A percentile compares a stretch with the other conserved stretches of the same genome.
These are phyloP conservation scores for Pseudogymnoascus sp. DNA, from an alignment of 2,329 filamentous ascomycete genomes.

Conservation along the genomic window DNA sequence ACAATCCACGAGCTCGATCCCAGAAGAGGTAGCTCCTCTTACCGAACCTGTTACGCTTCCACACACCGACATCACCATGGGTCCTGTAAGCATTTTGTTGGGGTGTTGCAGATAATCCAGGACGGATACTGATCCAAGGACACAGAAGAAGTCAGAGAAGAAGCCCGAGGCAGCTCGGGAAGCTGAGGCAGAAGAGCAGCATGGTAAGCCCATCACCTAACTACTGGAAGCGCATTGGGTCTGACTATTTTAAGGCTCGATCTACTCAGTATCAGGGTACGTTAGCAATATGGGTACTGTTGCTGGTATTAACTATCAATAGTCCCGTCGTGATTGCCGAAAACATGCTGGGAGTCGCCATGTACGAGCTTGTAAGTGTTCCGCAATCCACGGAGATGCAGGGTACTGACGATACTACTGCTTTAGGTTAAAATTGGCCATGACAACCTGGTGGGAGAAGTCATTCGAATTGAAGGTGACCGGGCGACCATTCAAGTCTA, in stretches of 20 bases:
- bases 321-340: constrained; percentile 93
- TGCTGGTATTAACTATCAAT: constrained; percentile 19
- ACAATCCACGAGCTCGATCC: constrained; percentile 27
- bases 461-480: constrained; percentile 94
- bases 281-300: constrained; percentile 18
- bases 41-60: constrained; percentile 13
- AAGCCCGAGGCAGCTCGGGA: constrained; percentile 33
- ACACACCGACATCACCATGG: constrained; percentile 29
- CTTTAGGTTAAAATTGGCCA: constrained; percentile 79
- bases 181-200: constrained; percentile 41
- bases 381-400: constrained; percentile 26
- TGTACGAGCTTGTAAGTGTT: constrained; percentile 89
- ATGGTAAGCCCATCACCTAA: constrained; percentile 37
- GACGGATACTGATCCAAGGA: neutral
- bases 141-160: constrained; percentile 25
- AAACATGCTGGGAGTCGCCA: constrained; percentile 97
- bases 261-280: constrained; percentile 63
- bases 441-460: constrained; percentile 87
- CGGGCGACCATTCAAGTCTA: constrained; percentile 98
- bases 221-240: constrained; percentile 11
- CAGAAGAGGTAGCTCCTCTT: constrained; percentile 13
- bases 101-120: neutral
- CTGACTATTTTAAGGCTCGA: constrained; percentile 38
- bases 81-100: constrained; percentile 23
- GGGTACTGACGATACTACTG: constrained; percentile 11